A percentile compares a stretch with the other conserved stretches of the same genome.
Evolutionary conservation across 495 filamentous ascomycete species (phyloP).

Genomic region (Aspergillus cavernicola): DNA sequence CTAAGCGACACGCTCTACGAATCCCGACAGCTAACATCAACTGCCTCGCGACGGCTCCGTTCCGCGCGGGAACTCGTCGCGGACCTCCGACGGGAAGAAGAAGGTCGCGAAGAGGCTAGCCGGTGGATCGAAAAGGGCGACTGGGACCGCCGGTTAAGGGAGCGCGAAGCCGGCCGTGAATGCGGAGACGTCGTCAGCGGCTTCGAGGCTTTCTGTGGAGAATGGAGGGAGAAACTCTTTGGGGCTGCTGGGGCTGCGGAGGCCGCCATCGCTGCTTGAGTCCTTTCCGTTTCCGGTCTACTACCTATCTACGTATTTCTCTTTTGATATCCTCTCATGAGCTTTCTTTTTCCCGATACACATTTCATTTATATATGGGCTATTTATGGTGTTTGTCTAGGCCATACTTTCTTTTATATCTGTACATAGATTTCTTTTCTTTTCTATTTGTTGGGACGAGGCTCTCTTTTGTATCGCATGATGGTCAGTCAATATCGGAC

Average conservation of each 20-base stretch:
- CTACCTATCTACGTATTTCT: no score
- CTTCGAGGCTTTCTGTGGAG: constrained; percentile 80
- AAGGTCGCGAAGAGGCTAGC: constrained; percentile 73
- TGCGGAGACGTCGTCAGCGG: constrained; percentile 86
- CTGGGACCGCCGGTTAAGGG: constrained; percentile 71
- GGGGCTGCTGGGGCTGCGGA: constrained; percentile 32
- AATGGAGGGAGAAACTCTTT: constrained; percentile 56
- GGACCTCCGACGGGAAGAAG: constrained; percentile 78
- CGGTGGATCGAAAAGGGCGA: constrained; percentile 74
- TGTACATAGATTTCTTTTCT: constrained; percentile 8
- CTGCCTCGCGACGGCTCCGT: constrained; percentile 70
- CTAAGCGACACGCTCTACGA: constrained; percentile 93
- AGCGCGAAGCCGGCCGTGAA: constrained; percentile 71
- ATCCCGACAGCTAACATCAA: constrained; percentile 79
- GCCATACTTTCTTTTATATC: not conserved
- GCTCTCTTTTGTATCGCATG: not conserved
- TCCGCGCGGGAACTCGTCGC: constrained; percentile 75
- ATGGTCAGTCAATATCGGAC: no score
- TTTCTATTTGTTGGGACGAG: no score
- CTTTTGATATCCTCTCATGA: not conserved
- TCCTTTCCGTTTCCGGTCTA: not conserved
- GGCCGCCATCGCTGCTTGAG: constrained; percentile 35
- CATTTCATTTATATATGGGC: not conserved
- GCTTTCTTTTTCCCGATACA: not conserved
- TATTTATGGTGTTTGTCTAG: no score